Conservation (phyloP, 768 basidiomycete genomes). For the Terana coerulea region DNA sequence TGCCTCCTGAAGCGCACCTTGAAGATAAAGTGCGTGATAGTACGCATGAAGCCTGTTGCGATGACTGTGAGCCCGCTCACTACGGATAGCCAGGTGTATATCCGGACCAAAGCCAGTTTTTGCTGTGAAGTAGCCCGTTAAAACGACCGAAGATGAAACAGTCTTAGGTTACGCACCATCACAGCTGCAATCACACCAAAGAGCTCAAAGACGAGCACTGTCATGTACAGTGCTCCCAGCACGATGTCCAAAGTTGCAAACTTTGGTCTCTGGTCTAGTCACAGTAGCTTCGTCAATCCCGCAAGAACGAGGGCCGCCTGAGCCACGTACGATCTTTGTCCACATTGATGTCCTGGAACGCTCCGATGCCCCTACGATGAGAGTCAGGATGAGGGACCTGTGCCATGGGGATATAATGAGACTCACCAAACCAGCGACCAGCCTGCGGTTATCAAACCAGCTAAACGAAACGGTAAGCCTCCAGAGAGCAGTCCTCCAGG, state of each 20-base stretch:
- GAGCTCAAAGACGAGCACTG: slow-evolving; percentile 45
- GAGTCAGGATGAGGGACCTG: background rate
- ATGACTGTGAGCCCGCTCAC: slow-evolving; percentile 45
- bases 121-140: slow-evolving; percentile 31
- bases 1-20: slow-evolving; percentile 42
- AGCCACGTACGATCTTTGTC: slow-evolving; percentile 46
- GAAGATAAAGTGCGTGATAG: slow-evolving; percentile 62
- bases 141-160: background rate
- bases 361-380: slow-evolving; percentile 57
- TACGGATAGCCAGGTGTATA: slow-evolving; percentile 51
- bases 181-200: slow-evolving; percentile 51
- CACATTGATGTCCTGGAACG: slow-evolving; percentile 50
- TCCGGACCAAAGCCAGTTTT: slow-evolving; percentile 47
- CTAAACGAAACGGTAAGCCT: slow-evolving; percentile 19
- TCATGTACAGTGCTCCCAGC: slow-evolving; percentile 56
- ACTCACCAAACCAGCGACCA: slow-evolving; percentile 68
- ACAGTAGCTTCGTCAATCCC: slow-evolving; percentile 2
- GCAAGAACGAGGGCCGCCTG: background rate
- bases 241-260: slow-evolving; percentile 55
- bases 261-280: slow-evolving; percentile 31
- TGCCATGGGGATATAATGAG: background rate
- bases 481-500: background rate
- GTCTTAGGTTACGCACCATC: slow-evolving; percentile 37
- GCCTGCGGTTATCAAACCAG: slow-evolving; percentile 43
- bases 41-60: slow-evolving; percentile 49